Evolutionary conservation across 305 asterid species (phyloP).

Genomic region (Salvia sclarea): DNA sequence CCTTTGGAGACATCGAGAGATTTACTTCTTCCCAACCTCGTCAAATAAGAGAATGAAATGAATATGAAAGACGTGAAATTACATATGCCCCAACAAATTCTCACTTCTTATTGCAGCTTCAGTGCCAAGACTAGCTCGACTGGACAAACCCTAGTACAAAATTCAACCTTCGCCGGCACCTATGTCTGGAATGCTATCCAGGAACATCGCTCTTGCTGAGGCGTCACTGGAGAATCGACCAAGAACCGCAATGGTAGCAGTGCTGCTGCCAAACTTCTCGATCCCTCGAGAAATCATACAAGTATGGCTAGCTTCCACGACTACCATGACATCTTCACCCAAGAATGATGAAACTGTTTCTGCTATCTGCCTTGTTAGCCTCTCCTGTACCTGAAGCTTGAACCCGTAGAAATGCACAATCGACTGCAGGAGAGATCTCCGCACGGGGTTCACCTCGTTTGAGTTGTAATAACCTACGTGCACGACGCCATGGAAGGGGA

Average conservation of each 20-base stretch:
- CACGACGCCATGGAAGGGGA: slow-evolving; percentile 85
- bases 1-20: not conserved
- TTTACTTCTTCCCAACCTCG: not conserved
- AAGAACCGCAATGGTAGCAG: slow-evolving; percentile 72
- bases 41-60: not conserved
- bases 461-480: slow-evolving; percentile 62
- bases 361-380: slow-evolving; percentile 87
- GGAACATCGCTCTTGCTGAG: slow-evolving; percentile 53
- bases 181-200: slow-evolving; percentile 61
- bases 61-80: not conserved
- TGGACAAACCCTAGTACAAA: not conserved
- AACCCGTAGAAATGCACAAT: slow-evolving; percentile 74
- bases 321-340: slow-evolving; percentile 76
- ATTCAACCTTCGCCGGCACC: slow-evolving; percentile 28
- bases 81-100: not conserved
- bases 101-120: slow-evolving; percentile 16
- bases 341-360: slow-evolving; percentile 61
- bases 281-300: slow-evolving; percentile 87
- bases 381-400: slow-evolving; percentile 92
- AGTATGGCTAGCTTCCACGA: slow-evolving; percentile 78
- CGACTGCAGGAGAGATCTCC: slow-evolving; percentile 54
- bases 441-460: slow-evolving; percentile 40
- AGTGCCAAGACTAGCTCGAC: slow-evolving; percentile 6
- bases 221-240: slow-evolving; percentile 71
- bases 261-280: slow-evolving; percentile 77